These are phyloP conservation scores for Aspergillus ochraceoroseus DNA, from an alignment of 2,329 filamentous ascomycete species.

Conservation along the genomic window DNA sequence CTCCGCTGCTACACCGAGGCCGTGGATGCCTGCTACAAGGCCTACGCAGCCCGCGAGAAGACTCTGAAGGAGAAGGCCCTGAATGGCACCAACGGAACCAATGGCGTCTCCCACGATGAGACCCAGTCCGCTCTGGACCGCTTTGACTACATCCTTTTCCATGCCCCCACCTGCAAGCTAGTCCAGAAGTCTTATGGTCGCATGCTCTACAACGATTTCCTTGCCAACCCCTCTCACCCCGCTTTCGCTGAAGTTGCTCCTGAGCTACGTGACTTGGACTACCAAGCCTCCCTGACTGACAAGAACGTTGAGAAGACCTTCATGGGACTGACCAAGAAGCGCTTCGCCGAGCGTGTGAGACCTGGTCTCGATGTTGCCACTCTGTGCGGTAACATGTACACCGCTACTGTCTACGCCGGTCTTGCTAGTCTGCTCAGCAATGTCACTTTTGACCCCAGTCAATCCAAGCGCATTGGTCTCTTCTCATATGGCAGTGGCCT, in stretches of 20 bases:
- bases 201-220: constrained; percentile 80
- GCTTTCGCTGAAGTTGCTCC: constrained; percentile 69
- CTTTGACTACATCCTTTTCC: constrained; percentile 80
- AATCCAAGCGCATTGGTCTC: constrained; percentile 67
- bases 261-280: constrained; percentile 72
- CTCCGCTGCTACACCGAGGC: constrained; percentile 76
- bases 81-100: constrained; percentile 51
- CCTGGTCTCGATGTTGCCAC: constrained; percentile 71
- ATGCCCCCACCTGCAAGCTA: constrained; percentile 80
- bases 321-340: constrained; percentile 78
- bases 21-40: constrained; percentile 74
- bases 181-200: constrained; percentile 81
- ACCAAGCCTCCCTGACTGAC: constrained; percentile 72
- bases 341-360: constrained; percentile 70
- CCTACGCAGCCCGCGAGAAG: constrained; percentile 70
- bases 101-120: constrained; percentile 43
- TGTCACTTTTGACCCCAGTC: constrained; percentile 57
- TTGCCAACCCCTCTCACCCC: constrained; percentile 61
- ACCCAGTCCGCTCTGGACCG: constrained; percentile 65
- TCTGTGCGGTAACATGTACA: constrained; percentile 65
- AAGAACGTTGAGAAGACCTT: constrained; percentile 83
- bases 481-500: constrained; percentile 78
- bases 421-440: constrained; percentile 59
- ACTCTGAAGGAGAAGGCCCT: constrained; percentile 47
- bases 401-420: constrained; percentile 56